These are phyloP conservation scores for Gnaphalium uliginosum DNA, from an alignment of 129 eudicot species.

Conservation along the genomic window DNA sequence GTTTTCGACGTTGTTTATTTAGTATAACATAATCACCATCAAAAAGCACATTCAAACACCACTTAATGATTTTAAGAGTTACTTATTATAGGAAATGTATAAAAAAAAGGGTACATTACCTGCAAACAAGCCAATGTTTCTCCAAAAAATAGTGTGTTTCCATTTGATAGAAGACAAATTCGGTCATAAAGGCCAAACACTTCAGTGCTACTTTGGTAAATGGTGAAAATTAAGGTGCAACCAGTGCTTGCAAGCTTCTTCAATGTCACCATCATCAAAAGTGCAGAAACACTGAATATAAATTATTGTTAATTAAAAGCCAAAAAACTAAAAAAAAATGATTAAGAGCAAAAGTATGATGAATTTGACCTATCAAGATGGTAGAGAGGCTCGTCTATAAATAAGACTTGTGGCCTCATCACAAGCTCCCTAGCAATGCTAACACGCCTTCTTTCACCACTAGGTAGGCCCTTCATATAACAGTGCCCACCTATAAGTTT, in stretches of 20 bases:
- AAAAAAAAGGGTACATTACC: constrained; percentile 39
- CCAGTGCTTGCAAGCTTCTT: constrained; percentile 95
- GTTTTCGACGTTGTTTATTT: not conserved
- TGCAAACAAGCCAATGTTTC: constrained; percentile 97
- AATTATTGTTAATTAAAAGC: not conserved
- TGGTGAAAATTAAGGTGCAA: constrained; percentile 83
- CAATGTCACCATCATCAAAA: constrained; percentile 94
- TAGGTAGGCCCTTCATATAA: constrained; percentile 77
- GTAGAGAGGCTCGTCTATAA: constrained; percentile 94
- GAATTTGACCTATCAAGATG: constrained; percentile 79
- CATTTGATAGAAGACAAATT: constrained; percentile 92
- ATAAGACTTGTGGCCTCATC: constrained; percentile 80
- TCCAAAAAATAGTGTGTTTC: constrained; percentile 92
- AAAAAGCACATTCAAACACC: not conserved
- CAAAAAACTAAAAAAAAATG: too few relatives aligned
- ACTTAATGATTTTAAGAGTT: not conserved
- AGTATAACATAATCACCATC: not conserved
- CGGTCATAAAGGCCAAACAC: constrained; percentile 96
- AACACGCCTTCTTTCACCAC: constrained; percentile 95
- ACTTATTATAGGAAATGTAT: not conserved
- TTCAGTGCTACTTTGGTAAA: constrained; percentile 96
- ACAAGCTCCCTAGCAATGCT: constrained; percentile 94
- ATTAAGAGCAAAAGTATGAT: constrained; percentile 13
- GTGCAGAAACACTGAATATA: constrained; percentile 84
- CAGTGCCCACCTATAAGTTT: constrained; percentile 94